Percentiles rank a stretch among this genome's conserved stretches.
Conservation (phyloP, 352 stramenopile species). For the Pythium aphanidermatum region DNA sequence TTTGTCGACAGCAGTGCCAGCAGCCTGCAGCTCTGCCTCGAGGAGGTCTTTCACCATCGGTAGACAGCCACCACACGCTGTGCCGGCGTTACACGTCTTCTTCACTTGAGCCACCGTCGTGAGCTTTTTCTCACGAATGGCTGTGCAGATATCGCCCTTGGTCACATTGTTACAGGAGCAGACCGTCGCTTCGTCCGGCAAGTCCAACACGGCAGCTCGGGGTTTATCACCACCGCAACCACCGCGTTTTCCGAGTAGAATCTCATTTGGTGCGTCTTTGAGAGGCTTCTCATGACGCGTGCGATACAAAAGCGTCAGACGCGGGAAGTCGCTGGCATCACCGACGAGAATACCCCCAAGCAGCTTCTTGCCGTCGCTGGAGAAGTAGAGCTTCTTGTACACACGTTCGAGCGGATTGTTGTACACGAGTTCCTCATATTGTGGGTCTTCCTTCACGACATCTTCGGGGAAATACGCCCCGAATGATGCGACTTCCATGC, state of each 20-base stretch:
- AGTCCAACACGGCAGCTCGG: slow-evolving; percentile 34
- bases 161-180: slow-evolving; percentile 93
- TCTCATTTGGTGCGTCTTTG: slow-evolving; percentile 39
- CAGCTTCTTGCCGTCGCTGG: slow-evolving; percentile 60
- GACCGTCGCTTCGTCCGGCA: slow-evolving; percentile 79
- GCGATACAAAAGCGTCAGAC: slow-evolving; percentile 58
- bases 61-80: slow-evolving; percentile 88
- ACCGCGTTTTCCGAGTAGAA: slow-evolving; percentile 52
- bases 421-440: slow-evolving; percentile 71
- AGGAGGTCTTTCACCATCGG: slow-evolving; percentile 88
- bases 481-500: slow-evolving; percentile 91
- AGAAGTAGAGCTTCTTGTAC: slow-evolving; percentile 94
- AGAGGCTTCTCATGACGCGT: slow-evolving; percentile 48
- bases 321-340: slow-evolving; percentile 87
- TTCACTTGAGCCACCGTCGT: slow-evolving; percentile 72
- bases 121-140: slow-evolving; percentile 76
- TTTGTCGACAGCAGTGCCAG: slow-evolving; percentile 85
- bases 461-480: slow-evolving; percentile 80
- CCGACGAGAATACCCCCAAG: slow-evolving; percentile 89
- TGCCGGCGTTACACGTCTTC: slow-evolving; percentile 82
- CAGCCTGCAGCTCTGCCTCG: slow-evolving; percentile 69
- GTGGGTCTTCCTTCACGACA: slow-evolving; percentile 37
- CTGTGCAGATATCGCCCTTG: slow-evolving; percentile 65
- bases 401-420: slow-evolving; percentile 86
- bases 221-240: slow-evolving; percentile 15